phyloP scores from a whole-genome alignment of 495 filamentous ascomycete species.

The Trichoderma virens region DNA sequence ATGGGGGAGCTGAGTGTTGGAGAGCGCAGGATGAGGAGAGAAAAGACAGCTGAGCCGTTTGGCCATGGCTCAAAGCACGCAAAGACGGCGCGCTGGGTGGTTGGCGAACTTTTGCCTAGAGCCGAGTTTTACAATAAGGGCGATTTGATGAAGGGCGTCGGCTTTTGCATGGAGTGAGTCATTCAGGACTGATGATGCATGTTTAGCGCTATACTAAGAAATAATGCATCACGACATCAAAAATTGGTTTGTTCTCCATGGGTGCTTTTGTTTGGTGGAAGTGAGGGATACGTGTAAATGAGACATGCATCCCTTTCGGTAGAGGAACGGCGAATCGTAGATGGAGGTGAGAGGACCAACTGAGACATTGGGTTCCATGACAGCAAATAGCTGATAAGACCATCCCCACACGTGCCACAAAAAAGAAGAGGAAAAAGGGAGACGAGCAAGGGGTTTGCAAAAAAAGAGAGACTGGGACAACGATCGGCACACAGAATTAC shows the following conservation, averaged over 20 bases:
- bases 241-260: background rate
- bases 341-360: too few relatives aligned
- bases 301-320: too few relatives aligned
- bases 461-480: too few relatives aligned
- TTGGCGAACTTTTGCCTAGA: constrained; percentile 42
- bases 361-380: too few relatives aligned
- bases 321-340: too few relatives aligned
- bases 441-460: too few relatives aligned
- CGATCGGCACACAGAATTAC: too few relatives aligned
- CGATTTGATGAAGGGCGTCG: constrained; percentile 1
- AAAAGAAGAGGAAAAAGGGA: too few relatives aligned
- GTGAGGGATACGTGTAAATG: too few relatives aligned
- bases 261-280: background rate
- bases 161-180: background rate
- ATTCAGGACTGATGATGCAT: background rate
- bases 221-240: background rate
- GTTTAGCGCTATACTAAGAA: background rate
- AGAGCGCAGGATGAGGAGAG: constrained; percentile 20
- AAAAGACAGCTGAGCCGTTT: constrained; percentile 35
- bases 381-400: too few relatives aligned
- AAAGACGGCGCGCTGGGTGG: constrained; percentile 70
- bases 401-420: too few relatives aligned
- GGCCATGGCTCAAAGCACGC: constrained; percentile 61
- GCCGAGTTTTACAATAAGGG: constrained; percentile 47
- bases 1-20: constrained; percentile 16